Evolutionary conservation across 257 asterid species (phyloP), one percentile per base, ranked within the genome.

Genomic region (Petrea volubilis): DNA sequence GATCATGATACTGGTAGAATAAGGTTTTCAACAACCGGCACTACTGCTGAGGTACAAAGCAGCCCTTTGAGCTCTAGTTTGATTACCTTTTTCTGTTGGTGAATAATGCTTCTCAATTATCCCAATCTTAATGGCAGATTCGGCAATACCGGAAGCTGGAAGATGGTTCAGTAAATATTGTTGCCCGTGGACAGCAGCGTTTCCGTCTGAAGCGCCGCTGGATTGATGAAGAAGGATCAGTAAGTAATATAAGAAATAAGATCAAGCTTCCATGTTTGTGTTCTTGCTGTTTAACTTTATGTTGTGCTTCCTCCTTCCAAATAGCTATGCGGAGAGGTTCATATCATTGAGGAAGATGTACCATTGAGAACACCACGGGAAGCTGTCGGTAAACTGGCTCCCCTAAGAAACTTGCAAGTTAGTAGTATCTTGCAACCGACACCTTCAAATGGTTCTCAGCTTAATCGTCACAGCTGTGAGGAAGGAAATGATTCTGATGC

Each of bases 161-260:
- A 60, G 99, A 95, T 82, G 98, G 99, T 50, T 88, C 99, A 17
- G 80, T 95, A 82, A 95, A 95, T 82, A 83, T 95, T 50, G 85
- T 95, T 70, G 78, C 99, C 40, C 93, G 96, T 67, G 99, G 99
- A 50, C 90, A 90, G 71, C 98, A 95, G 73, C 97, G 99, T 49
- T 95, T 95, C 79, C 96, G 90, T 60, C 83, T 95, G 64, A 88
- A 74, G 82, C 97, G 96, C 36, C 90, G 88, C 53, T 86, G 91
- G 95, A 66, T 88, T 82, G 96, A 88, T 79, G 88, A 46, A 34
- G 97, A 87, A 71, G 97, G 98, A 77, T 82, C 90, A 12, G 99
- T 94, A 82, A 79, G 98, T 84, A 28, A 38, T 23, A 41, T 71
- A 55, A 65, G 64, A 56, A 59, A 73, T 62, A 55, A 55, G 59